phyloP scores from a whole-genome alignment of 169 alveolate species.

The Plasmodium ovale region DNA sequence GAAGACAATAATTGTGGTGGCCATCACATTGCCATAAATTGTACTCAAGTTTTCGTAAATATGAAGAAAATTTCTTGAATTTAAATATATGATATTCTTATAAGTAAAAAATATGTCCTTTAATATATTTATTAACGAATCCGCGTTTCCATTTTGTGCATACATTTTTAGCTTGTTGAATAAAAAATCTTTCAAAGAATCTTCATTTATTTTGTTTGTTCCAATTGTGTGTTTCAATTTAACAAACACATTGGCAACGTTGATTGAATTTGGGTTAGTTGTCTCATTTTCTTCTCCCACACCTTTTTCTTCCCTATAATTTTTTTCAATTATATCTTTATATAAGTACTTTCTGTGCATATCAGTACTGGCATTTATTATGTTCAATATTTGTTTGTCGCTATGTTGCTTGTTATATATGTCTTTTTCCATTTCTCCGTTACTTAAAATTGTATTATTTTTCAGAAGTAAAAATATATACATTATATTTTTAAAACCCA shows the following conservation, averaged over 20 bases:
- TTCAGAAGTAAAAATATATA: constrained; percentile 58
- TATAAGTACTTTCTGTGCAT: constrained; percentile 45
- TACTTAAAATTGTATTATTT: constrained; percentile 26
- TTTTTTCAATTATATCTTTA: constrained; percentile 71
- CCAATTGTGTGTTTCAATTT: constrained; percentile 73
- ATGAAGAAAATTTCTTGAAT: constrained; percentile 45
- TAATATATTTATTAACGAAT: constrained; percentile 47
- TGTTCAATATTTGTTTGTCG: constrained; percentile 1
- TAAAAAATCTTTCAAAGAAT: constrained; percentile 70
- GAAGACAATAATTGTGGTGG: constrained; percentile 23
- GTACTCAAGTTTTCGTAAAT: constrained; percentile 46
- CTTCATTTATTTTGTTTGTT: constrained; percentile 26
- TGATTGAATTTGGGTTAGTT: not conserved
- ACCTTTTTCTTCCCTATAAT: constrained; percentile 28
- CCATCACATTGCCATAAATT: constrained; percentile 34
- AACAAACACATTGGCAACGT: constrained; percentile 54
- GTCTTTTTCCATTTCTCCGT: constrained; percentile 53
- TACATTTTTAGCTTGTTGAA: constrained; percentile 32
- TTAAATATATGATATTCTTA: constrained; percentile 63
- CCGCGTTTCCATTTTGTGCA: constrained; percentile 22
- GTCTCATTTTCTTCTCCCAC: not conserved
- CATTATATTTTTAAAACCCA: constrained; percentile 52
- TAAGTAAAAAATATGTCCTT: constrained; percentile 66
- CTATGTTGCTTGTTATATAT: constrained; percentile 36
- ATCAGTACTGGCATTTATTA: not conserved